These are phyloP conservation scores for Blastocystis sp. DNA, from an alignment of 352 stramenopile genomes.

Conservation along the genomic window DNA sequence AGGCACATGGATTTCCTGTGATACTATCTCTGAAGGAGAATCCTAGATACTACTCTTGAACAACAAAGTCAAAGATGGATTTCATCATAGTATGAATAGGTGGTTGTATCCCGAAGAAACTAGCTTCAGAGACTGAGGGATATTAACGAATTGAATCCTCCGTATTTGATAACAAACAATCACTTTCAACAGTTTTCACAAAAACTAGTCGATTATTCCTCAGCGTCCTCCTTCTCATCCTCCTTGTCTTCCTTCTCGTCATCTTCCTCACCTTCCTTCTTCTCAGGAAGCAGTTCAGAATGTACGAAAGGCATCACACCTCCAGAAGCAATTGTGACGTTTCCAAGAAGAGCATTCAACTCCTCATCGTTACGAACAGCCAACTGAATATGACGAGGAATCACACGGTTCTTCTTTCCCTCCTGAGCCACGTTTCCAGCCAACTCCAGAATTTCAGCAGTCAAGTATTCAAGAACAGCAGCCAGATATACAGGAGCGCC, in stretches of 20 bases:
- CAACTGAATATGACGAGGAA: too few relatives aligned
- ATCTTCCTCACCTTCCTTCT: slow-evolving; percentile 3
- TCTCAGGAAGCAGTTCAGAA: not conserved
- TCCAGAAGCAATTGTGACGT: too few relatives aligned
- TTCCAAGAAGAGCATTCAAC: too few relatives aligned
- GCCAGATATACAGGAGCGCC: too few relatives aligned
- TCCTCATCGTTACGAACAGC: too few relatives aligned
- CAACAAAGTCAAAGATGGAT: slow-evolving; percentile 37
- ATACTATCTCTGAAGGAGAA: not conserved
- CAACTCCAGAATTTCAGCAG: too few relatives aligned
- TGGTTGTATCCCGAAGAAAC: not conserved
- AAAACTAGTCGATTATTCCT: slow-evolving; percentile 46
- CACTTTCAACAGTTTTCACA: slow-evolving; percentile 28
- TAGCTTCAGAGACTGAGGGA: too few relatives aligned
- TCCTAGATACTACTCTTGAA: not conserved
- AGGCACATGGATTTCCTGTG: not conserved
- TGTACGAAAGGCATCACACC: slow-evolving; percentile 9
- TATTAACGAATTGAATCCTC: too few relatives aligned
- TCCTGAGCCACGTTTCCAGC: too few relatives aligned
- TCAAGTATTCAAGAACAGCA: too few relatives aligned
- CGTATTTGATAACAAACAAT: not conserved
- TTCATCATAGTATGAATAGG: not conserved
- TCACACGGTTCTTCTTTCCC: too few relatives aligned
- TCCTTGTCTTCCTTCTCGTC: slow-evolving; percentile 24
- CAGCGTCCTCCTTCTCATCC: slow-evolving; percentile 56